Evolutionary conservation across 2,329 filamentous ascomycete species (phyloP).

Genomic region (Penicillium aurantiogriseum): DNA sequence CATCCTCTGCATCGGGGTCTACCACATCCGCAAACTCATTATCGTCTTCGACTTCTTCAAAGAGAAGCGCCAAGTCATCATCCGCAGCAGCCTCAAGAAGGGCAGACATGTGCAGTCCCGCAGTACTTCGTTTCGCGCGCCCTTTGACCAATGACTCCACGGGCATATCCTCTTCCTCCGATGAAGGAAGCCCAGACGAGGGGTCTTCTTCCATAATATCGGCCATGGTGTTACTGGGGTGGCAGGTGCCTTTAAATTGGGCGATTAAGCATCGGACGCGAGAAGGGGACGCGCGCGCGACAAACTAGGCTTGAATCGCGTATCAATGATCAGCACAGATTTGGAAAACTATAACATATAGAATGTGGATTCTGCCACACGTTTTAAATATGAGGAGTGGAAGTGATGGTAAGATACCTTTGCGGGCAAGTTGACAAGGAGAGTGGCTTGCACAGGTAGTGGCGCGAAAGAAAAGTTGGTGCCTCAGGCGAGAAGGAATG

Average conservation of each 20-base stretch:
- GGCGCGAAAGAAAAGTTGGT: slow-evolving; percentile 5
- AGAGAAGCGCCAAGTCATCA: slow-evolving; percentile 58
- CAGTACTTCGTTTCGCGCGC: slow-evolving; percentile 73
- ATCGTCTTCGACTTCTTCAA: slow-evolving; percentile 72
- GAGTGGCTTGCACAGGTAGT: slow-evolving; percentile 12
- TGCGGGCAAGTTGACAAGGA: slow-evolving; percentile 7
- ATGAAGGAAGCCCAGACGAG: slow-evolving; percentile 29
- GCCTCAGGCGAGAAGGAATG: slow-evolving; percentile 7
- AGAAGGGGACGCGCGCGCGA: slow-evolving; percentile 2
- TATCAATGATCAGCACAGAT: neutral
- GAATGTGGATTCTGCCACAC: neutral
- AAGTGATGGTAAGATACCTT: neutral
- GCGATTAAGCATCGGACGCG: slow-evolving; percentile 4
- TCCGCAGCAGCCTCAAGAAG: slow-evolving; percentile 75
- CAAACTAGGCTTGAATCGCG: neutral
- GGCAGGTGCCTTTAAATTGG: neutral
- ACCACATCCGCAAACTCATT: slow-evolving; percentile 62
- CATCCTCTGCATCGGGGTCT: slow-evolving; percentile 59
- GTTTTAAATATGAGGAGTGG: neutral
- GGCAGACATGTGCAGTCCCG: slow-evolving; percentile 78
- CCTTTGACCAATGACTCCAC: slow-evolving; percentile 37
- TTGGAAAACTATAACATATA: neutral
- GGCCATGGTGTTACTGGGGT: slow-evolving; percentile 12
- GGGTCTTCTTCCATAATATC: slow-evolving; percentile 29
- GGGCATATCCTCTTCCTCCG: slow-evolving; percentile 20